phyloP scores from a whole-genome alignment of 225 moss, liverwort and hornwort genomes.

The Thuidium tamariscinum region DNA sequence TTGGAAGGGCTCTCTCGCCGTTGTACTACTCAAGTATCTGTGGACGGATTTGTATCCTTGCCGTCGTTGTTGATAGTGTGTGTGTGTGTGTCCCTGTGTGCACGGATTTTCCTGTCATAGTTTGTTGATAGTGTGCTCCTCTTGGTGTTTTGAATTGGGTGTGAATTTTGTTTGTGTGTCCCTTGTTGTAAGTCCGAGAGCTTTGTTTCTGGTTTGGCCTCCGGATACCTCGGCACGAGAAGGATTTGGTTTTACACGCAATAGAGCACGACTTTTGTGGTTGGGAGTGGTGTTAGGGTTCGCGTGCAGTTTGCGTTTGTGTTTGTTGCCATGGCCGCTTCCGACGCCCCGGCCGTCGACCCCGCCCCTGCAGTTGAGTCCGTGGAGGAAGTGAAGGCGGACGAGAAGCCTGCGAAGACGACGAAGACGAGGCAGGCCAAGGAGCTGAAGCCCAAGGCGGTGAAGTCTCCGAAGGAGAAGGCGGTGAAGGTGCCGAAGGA shows the following conservation, averaged over 20 bases:
- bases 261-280: background rate
- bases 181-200: background rate
- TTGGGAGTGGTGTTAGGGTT: slow-evolving; percentile 3
- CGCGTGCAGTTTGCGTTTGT: background rate
- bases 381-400: slow-evolving; percentile 15
- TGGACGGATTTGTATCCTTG: background rate
- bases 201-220: background rate
- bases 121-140: background rate
- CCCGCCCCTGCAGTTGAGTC: slow-evolving; percentile 7
- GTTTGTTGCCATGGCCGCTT: slow-evolving; percentile 32
- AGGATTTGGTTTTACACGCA: background rate
- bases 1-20: background rate
- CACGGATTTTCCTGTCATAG: background rate
- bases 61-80: background rate
- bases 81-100: background rate
- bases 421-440: slow-evolving; percentile 15
- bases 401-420: slow-evolving; percentile 40
- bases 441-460: slow-evolving; percentile 24
- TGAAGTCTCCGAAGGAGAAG: slow-evolving; percentile 32
- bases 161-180: background rate
- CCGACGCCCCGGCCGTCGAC: slow-evolving; percentile 26
- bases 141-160: background rate
- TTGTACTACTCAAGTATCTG: background rate
- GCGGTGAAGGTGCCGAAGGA: slow-evolving; percentile 50
- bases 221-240: background rate